These are phyloP conservation scores for Atalantia buxifolia DNA, from an alignment of 345 rosid species.

Conservation along the genomic window DNA sequence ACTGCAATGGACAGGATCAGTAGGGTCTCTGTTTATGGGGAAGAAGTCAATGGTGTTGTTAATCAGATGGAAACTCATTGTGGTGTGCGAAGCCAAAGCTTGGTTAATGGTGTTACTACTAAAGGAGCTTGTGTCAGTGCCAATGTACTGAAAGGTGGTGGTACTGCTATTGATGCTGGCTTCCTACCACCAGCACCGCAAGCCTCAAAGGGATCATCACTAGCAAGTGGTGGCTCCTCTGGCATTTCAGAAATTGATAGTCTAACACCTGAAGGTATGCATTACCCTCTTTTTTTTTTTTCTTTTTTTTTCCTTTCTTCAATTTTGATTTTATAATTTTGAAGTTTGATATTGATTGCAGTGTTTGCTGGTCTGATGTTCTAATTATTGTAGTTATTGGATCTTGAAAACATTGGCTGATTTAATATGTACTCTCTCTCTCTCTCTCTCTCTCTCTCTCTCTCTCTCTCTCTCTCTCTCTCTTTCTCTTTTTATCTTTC, in stretches of 20 bases:
- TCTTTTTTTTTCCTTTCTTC: background rate
- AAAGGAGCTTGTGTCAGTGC: constrained; percentile 4
- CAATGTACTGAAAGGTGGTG: constrained; percentile 5
- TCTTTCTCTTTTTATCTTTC: background rate
- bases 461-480: too few relatives aligned
- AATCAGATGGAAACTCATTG: background rate
- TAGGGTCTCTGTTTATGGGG: constrained; percentile 14
- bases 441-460: too few relatives aligned
- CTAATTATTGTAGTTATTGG: background rate
- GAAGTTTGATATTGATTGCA: background rate
- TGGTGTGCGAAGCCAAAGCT: constrained; percentile 7
- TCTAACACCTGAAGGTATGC: constrained; percentile 57
- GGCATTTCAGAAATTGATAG: constrained; percentile 55
- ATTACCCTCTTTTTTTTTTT: background rate
- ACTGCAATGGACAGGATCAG: constrained; percentile 18
- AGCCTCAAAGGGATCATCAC: constrained; percentile 61
- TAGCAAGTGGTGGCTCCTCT: constrained; percentile 59
- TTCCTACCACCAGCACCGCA: constrained; percentile 22
- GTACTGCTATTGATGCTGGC: constrained; percentile 6
- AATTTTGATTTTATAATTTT: background rate
- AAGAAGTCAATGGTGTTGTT: constrained; percentile 19
- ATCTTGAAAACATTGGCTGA: background rate
- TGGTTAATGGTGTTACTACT: constrained; percentile 7
- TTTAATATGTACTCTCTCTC: background rate
- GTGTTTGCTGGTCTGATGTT: background rate